Conservation (phyloP, 2,329 filamentous ascomycete genomes). For the Ophiosphaerella herpotricha region DNA sequence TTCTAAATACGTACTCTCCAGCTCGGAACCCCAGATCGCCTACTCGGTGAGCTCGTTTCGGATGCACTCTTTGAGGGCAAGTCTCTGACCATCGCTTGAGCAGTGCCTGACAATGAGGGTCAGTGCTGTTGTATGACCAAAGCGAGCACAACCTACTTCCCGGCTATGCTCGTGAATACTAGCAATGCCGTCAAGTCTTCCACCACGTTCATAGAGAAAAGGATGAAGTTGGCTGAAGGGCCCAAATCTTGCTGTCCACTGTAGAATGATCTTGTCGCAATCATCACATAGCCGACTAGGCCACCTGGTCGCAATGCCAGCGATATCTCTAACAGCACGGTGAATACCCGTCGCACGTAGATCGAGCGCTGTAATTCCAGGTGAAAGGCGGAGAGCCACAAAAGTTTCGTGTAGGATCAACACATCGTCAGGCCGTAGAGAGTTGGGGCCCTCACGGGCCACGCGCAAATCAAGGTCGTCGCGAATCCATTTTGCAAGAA, state of each 20-base stretch:
- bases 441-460: conserved; percentile 51
- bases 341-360: conserved; percentile 54
- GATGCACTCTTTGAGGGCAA: conserved; percentile 36
- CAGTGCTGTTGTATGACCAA: not conserved
- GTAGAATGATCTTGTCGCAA: conserved; percentile 48
- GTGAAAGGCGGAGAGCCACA: conserved; percentile 21
- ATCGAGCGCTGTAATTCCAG: conserved; percentile 37
- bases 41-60: conserved; percentile 38
- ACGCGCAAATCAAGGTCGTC: conserved; percentile 53
- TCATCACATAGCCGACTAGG: conserved; percentile 51
- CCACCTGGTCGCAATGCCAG: conserved; percentile 54
- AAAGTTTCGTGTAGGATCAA: conserved; percentile 51
- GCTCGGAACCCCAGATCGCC: conserved; percentile 53
- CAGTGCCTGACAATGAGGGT: conserved; percentile 29
- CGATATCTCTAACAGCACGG: conserved; percentile 49
- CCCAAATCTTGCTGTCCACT: conserved; percentile 48
- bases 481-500: conserved; percentile 52
- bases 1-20: conserved; percentile 47
- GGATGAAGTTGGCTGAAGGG: conserved; percentile 45
- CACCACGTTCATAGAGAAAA: conserved; percentile 50
- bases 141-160: conserved; percentile 31
- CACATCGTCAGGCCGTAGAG: conserved; percentile 50
- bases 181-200: conserved; percentile 50
- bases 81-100: conserved; percentile 38
- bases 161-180: conserved; percentile 44